These are phyloP conservation scores for Trichoderma sp. DNA, from an alignment of 2,329 filamentous ascomycete species.

Conservation along the genomic window DNA sequence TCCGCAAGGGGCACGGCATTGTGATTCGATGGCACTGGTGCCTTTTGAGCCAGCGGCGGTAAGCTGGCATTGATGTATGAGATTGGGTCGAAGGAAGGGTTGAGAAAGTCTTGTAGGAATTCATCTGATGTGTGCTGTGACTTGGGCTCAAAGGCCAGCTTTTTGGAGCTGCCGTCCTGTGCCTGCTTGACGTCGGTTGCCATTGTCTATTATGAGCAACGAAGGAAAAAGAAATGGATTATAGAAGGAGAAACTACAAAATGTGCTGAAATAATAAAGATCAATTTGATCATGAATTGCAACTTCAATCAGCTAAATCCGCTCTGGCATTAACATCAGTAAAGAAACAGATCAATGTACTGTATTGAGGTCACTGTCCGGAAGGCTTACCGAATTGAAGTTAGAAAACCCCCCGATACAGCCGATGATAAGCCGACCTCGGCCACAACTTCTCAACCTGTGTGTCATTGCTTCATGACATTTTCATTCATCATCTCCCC, in stretches of 20 bases:
- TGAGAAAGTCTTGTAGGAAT: conserved; percentile 71
- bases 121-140: conserved; percentile 68
- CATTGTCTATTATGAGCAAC: conserved; percentile 30
- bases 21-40: conserved; percentile 26
- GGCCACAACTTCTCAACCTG: conserved; percentile 2
- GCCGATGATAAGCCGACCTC: conserved; percentile 37
- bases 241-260: not conserved
- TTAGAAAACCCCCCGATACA: not conserved
- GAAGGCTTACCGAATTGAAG: not conserved
- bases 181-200: conserved; percentile 48
- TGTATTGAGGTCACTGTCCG: not conserved
- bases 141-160: conserved; percentile 44
- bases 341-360: not conserved
- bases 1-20: conserved; percentile 64
- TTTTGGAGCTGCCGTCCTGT: conserved; percentile 42
- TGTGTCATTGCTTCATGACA: not conserved
- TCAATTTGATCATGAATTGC: not conserved
- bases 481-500: not conserved
- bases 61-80: conserved; percentile 81
- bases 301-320: not conserved
- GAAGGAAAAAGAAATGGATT: not conserved
- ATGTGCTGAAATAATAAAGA: not conserved
- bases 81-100: conserved; percentile 75
- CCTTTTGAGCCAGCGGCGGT: conserved; percentile 59
- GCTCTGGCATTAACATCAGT: not conserved